These are phyloP conservation scores for Phytophthora pini DNA, from an alignment of 352 stramenopile genomes.

Conservation along the genomic window DNA sequence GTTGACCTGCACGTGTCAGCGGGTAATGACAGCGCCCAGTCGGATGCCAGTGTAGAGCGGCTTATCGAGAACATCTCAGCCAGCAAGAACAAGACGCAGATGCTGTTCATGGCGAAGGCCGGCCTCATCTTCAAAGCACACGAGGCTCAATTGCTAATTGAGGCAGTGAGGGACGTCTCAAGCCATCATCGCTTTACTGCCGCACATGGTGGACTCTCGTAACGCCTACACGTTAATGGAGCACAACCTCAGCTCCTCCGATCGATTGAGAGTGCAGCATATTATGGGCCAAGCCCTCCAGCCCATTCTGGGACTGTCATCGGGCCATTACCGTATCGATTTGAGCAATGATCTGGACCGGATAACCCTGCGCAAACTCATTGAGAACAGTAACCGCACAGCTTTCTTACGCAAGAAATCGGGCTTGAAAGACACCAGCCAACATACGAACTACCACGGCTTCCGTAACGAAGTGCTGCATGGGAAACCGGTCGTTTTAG, in stretches of 20 bases:
- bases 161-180: constrained; percentile 72
- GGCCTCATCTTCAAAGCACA: constrained; percentile 70
- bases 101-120: constrained; percentile 82
- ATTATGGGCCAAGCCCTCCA: constrained; percentile 65
- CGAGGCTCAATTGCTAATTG: constrained; percentile 74
- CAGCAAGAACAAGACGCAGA: constrained; percentile 84
- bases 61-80: constrained; percentile 80
- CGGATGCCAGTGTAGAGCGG: constrained; percentile 65
- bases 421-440: constrained; percentile 72
- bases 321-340: constrained; percentile 76
- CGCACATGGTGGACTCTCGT: constrained; percentile 76
- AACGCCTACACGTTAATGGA: constrained; percentile 74
- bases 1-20: constrained; percentile 78
- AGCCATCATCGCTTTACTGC: constrained; percentile 66
- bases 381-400: constrained; percentile 83
- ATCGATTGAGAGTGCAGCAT: constrained; percentile 71
- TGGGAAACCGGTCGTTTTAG: constrained; percentile 59
- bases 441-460: constrained; percentile 77
- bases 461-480: constrained; percentile 83
- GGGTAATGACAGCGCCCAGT: constrained; percentile 73
- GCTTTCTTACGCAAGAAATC: constrained; percentile 74
- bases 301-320: constrained; percentile 65
- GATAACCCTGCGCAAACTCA: constrained; percentile 70
- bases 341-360: constrained; percentile 71
- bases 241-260: constrained; percentile 54